Evolutionary conservation across 2,329 filamentous ascomycete genomes (phyloP).

Genomic region (Dissoconium aciculare): DNA sequence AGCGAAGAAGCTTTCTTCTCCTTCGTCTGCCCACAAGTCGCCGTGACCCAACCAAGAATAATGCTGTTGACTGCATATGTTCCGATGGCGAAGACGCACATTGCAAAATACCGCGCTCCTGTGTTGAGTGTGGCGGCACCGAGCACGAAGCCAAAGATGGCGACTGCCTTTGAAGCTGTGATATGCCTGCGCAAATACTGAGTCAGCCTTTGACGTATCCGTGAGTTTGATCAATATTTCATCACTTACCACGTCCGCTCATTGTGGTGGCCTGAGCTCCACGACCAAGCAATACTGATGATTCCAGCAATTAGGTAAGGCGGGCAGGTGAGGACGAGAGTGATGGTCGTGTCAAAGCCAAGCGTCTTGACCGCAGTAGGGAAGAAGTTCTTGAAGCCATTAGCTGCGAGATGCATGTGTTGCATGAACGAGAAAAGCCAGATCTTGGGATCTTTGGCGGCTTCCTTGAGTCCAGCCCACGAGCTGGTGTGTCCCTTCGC

Average conservation of each 20-base stretch:
- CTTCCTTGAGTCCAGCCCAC: constrained; percentile 36
- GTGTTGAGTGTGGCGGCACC: constrained; percentile 25
- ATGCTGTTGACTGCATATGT: constrained; percentile 35
- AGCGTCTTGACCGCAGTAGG: constrained; percentile 34
- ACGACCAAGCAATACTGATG: constrained; percentile 21
- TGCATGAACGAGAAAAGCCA: constrained; percentile 43
- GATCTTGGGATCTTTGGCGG: constrained; percentile 35
- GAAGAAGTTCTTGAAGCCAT: constrained; percentile 37
- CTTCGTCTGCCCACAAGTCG: constrained; percentile 33
- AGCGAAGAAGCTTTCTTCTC: constrained; percentile 37
- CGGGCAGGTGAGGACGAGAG: constrained; percentile 35
- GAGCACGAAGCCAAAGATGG: constrained; percentile 26
- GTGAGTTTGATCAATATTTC: neutral
- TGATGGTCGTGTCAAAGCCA: constrained; percentile 36
- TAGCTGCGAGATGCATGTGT: constrained; percentile 40
- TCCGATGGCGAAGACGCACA: constrained; percentile 19
- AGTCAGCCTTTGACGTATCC: neutral
- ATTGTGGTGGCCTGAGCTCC: constrained; percentile 26
- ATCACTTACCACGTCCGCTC: constrained; percentile 24
- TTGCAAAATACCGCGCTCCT: constrained; percentile 21
- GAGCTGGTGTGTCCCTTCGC: constrained; percentile 31
- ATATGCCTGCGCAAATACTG: constrained; percentile 22
- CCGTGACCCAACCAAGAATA: constrained; percentile 34
- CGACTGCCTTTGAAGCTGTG: constrained; percentile 23
- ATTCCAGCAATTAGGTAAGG: constrained; percentile 22